Conservation (phyloP, 176 grass and related monocot genomes). For the Zoysia pacifica region DNA sequence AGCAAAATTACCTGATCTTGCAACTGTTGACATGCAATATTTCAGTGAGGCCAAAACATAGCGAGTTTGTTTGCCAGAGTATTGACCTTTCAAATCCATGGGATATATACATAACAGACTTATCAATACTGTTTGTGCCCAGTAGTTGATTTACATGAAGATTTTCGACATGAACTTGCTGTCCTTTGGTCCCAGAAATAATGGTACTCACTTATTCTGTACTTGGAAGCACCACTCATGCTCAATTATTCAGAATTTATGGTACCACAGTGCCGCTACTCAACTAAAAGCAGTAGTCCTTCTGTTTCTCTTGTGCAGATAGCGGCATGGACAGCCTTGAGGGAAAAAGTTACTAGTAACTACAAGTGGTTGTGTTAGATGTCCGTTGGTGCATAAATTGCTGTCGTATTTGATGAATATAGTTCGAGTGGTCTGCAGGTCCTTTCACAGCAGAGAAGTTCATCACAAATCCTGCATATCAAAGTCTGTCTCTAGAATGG, state of each 20-base stretch:
- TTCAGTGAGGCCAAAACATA: background rate
- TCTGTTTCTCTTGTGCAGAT: too few species aligned
- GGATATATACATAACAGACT: background rate
- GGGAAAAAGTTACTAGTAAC: too few species aligned
- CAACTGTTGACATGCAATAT: background rate
- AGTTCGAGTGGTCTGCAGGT: too few species aligned
- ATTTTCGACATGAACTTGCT: background rate
- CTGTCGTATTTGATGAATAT: too few species aligned
- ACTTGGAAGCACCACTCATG: conserved; percentile 13
- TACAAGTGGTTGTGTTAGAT: too few species aligned
- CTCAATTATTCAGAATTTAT: conserved; percentile 6
- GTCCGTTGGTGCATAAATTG: too few species aligned
- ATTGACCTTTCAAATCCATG: background rate
- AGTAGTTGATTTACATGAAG: background rate
- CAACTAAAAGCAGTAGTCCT: too few species aligned
- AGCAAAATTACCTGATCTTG: background rate
- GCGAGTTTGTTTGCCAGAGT: background rate
- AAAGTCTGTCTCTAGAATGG: too few species aligned
- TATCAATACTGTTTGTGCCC: conserved; percentile 7
- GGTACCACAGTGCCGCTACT: too few species aligned
- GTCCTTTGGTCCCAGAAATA: conserved; percentile 14
- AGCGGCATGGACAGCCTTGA: too few species aligned
- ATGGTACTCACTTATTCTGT: conserved; percentile 8
- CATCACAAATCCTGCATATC: too few species aligned
- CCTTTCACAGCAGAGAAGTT: too few species aligned